phyloP scores from a whole-genome alignment of 139 green algal species.

The Nannochloris sp. region DNA sequence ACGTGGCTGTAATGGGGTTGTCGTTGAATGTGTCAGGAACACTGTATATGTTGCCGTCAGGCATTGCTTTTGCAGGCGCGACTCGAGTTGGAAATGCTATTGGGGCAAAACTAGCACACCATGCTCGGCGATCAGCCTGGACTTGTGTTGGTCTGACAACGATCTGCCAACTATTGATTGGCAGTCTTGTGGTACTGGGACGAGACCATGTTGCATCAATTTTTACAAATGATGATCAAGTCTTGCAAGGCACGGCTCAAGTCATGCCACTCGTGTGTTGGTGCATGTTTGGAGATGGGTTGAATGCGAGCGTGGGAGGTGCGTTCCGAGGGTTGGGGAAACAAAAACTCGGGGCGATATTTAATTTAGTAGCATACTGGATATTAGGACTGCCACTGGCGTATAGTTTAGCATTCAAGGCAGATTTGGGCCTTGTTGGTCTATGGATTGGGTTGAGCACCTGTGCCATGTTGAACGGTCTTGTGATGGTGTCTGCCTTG shows the following conservation, averaged over 20 bases:
- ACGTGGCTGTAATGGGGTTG: constrained; percentile 66
- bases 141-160: neutral
- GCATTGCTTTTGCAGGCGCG: constrained; percentile 9
- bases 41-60: constrained; percentile 46
- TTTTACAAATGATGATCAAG: constrained; percentile 16
- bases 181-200: neutral
- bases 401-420: constrained; percentile 33
- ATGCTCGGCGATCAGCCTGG: constrained; percentile 16
- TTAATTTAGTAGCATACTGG: constrained; percentile 47
- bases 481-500: neutral
- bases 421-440: constrained; percentile 29
- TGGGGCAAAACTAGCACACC: constrained; percentile 13
- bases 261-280: constrained; percentile 25
- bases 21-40: constrained; percentile 56
- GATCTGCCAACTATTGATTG: constrained; percentile 2
- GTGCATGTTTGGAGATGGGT: constrained; percentile 39
- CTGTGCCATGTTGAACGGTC: neutral
- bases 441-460: constrained; percentile 45
- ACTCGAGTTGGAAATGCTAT: constrained; percentile 30
- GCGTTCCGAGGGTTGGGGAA: constrained; percentile 24
- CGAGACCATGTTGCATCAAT: constrained; percentile 7
- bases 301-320: constrained; percentile 37
- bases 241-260: constrained; percentile 7
- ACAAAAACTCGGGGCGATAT: constrained; percentile 20
- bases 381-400: constrained; percentile 45